Conservation (phyloP, 768 basidiomycete species). For the Brasilioporus rufonigricans region DNA sequence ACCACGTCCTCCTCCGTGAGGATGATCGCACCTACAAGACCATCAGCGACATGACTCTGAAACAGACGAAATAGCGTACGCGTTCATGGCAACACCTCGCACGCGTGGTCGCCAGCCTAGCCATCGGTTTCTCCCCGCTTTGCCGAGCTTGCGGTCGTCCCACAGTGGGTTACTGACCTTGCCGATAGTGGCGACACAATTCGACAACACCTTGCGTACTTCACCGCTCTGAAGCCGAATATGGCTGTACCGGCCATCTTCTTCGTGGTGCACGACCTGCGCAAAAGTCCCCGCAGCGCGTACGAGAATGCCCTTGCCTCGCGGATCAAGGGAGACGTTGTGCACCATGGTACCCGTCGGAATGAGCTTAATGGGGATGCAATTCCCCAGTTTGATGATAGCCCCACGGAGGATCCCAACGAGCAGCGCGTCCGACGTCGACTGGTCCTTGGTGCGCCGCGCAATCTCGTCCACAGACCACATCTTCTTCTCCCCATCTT, state of each 20-base stretch:
- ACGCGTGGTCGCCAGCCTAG: slow-evolving; percentile 81
- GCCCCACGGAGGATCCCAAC: slow-evolving; percentile 80
- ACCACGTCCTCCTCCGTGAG: slow-evolving; percentile 97
- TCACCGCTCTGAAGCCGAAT: slow-evolving; percentile 92
- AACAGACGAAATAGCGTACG: slow-evolving; percentile 45
- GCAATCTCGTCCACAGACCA: slow-evolving; percentile 23
- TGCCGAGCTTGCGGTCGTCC: slow-evolving; percentile 82
- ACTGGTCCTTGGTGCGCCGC: slow-evolving; percentile 23
- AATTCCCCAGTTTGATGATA: slow-evolving; percentile 89
- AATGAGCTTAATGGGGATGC: slow-evolving; percentile 86
- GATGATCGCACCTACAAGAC: slow-evolving; percentile 70
- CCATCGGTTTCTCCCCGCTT: slow-evolving; percentile 89
- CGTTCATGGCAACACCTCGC: slow-evolving; percentile 97
- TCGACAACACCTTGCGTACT: slow-evolving; percentile 77
- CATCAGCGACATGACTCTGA: background rate
- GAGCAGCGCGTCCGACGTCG: slow-evolving; percentile 63
- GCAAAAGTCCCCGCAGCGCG: slow-evolving; percentile 89
- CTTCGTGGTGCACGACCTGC: slow-evolving; percentile 77
- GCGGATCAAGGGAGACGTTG: slow-evolving; percentile 72
- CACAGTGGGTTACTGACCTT: slow-evolving; percentile 89
- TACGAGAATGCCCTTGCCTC: slow-evolving; percentile 78
- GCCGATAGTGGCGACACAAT: slow-evolving; percentile 87
- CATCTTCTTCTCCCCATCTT: slow-evolving; percentile 5
- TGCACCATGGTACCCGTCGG: slow-evolving; percentile 92
- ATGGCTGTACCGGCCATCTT: slow-evolving; percentile 67